phyloP scores from a whole-genome alignment of 257 asterid genomes.

The Vinca minor region DNA sequence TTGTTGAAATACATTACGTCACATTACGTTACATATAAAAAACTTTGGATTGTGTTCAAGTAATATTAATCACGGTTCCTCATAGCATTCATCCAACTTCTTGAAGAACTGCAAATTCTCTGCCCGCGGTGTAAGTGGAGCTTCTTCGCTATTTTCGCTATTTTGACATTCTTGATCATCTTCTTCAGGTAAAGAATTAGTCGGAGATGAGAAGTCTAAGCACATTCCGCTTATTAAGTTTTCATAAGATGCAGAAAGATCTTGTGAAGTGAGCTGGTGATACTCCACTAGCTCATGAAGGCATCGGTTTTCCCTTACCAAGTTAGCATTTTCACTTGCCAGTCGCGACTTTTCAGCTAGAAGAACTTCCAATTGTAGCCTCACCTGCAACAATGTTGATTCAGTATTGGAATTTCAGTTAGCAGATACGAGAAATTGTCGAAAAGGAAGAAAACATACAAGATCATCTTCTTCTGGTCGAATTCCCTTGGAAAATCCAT shows the following conservation, averaged over 20 bases:
- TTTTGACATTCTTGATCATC: conserved; percentile 10
- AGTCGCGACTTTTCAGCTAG: conserved; percentile 83
- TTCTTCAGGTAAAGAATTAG: conserved; percentile 9
- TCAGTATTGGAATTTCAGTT: not conserved
- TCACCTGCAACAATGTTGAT: conserved; percentile 37
- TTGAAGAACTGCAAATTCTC: conserved; percentile 38
- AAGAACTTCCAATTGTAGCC: conserved; percentile 92
- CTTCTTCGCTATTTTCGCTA: conserved; percentile 1
- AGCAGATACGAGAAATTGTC: not conserved
- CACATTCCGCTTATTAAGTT: conserved; percentile 59
- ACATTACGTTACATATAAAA: too few species aligned
- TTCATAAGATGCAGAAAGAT: conserved; percentile 85
- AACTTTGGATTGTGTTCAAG: too few species aligned
- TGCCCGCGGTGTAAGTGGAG: conserved; percentile 19
- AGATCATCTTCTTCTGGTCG: conserved; percentile 87
- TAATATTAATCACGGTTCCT: conserved; percentile 26
- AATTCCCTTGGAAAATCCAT: conserved; percentile 40
- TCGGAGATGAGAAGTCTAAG: conserved; percentile 54
- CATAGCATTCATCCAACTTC: conserved; percentile 51
- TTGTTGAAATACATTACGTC: too few species aligned
- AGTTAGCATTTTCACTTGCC: conserved; percentile 80
- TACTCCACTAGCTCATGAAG: conserved; percentile 86
- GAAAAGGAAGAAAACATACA: conserved; percentile 28
- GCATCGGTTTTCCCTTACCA: conserved; percentile 73
- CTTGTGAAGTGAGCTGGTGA: conserved; percentile 79